These are phyloP conservation scores for Raphidocelis subcapitata DNA, from an alignment of 139 green algal genomes.

Conservation along the genomic window DNA sequence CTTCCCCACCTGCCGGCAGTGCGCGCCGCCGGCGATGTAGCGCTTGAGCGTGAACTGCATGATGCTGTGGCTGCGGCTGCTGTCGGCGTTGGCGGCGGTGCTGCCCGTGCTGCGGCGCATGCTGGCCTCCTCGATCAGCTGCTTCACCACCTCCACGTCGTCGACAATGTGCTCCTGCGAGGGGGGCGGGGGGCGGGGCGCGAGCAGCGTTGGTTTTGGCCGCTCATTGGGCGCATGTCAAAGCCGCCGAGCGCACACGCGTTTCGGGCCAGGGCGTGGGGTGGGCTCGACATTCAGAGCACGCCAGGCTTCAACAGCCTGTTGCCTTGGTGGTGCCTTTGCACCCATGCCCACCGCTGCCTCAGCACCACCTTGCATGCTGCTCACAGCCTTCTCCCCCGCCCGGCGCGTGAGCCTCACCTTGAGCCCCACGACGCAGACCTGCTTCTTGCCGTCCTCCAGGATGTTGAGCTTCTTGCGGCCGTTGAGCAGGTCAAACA, in stretches of 20 bases:
- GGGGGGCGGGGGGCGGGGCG: too few species aligned
- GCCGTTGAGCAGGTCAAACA: constrained; percentile 94
- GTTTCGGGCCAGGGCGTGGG: too few species aligned
- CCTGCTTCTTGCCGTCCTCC: constrained; percentile 89
- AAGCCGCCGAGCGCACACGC: too few species aligned
- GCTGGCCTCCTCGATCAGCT: constrained; percentile 80
- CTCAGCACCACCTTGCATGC: too few species aligned
- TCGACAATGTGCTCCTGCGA: constrained; percentile 65
- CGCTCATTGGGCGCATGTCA: too few species aligned
- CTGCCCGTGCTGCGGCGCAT: constrained; percentile 78
- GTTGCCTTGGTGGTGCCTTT: too few species aligned
- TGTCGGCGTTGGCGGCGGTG: constrained; percentile 97
- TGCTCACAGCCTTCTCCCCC: too few species aligned
- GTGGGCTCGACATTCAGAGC: too few species aligned
- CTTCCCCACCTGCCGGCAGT: constrained; percentile 74
- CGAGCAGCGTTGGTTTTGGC: too few species aligned
- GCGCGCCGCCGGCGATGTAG: constrained; percentile 21
- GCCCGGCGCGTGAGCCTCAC: constrained; percentile 18
- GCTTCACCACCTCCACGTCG: constrained; percentile 54
- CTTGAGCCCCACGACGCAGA: constrained; percentile 72
- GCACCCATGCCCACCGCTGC: too few species aligned
- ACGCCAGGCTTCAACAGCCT: too few species aligned
- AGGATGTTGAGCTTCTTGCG: constrained; percentile 88
- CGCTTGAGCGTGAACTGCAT: constrained; percentile 90
- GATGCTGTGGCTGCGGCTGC: constrained; percentile 93